These are phyloP conservation scores for Tulasnella sp. DNA, from an alignment of 768 basidiomycete species.

Conservation along the genomic window DNA sequence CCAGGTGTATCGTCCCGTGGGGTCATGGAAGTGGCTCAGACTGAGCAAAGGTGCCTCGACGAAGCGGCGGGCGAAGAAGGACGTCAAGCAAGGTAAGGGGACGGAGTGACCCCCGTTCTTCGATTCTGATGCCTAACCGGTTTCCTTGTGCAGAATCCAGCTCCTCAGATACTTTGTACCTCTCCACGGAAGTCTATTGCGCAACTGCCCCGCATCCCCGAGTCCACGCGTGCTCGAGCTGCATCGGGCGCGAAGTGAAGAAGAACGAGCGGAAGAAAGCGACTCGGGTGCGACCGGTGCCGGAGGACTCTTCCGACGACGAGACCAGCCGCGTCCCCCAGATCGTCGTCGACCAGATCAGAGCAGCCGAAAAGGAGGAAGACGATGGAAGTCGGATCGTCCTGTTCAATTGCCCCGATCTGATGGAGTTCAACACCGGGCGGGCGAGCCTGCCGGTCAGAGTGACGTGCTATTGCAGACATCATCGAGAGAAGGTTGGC, in stretches of 20 bases:
- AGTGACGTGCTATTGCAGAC: slow-evolving; percentile 96
- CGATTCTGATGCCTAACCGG: slow-evolving; percentile 19
- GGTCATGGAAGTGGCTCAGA: slow-evolving; percentile 83
- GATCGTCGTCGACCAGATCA: neutral
- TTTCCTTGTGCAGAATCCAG: slow-evolving; percentile 41
- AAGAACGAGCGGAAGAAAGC: slow-evolving; percentile 83
- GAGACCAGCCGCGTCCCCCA: slow-evolving; percentile 39
- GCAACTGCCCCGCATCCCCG: slow-evolving; percentile 65
- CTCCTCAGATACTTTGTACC: slow-evolving; percentile 56
- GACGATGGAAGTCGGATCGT: slow-evolving; percentile 49
- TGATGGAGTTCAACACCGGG: slow-evolving; percentile 80
- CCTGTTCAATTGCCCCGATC: slow-evolving; percentile 88
- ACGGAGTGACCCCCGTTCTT: slow-evolving; percentile 11
- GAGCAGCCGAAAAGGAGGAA: slow-evolving; percentile 20
- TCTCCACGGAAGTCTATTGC: slow-evolving; percentile 65
- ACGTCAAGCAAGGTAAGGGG: slow-evolving; percentile 69
- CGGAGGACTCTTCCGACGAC: slow-evolving; percentile 49
- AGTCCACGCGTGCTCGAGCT: slow-evolving; percentile 78
- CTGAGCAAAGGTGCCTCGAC: slow-evolving; percentile 73
- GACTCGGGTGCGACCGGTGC: slow-evolving; percentile 56
- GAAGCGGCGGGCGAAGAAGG: slow-evolving; percentile 73
- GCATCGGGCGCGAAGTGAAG: slow-evolving; percentile 82
- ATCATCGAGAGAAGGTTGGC: slow-evolving; percentile 94
- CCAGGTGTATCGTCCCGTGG: slow-evolving; percentile 60
- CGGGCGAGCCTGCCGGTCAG: slow-evolving; percentile 84